Base-by-base conservation (phyloP, 2,329 filamentous ascomycete species). In the Harringtonia aguacate region DNA sequence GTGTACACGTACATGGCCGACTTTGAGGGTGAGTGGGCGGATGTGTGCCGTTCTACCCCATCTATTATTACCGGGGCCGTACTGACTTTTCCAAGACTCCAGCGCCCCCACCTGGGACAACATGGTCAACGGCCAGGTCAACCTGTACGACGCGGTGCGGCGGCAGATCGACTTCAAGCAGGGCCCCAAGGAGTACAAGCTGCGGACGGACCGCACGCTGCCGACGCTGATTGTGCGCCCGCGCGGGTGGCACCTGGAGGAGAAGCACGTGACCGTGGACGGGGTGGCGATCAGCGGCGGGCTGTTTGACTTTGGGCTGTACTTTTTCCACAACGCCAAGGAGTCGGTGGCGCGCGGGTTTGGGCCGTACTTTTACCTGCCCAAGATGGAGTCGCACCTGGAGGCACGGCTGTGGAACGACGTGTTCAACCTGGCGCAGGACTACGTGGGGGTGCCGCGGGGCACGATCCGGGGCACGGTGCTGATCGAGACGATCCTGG, bases 1-100 rank as follows among this genome's bases (percentile, higher is more conserved):
- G 92, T 97, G 21, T 97, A 86, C 84, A 97, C 90, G 45, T 98
- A 97, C 60, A 98, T 98, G 92, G 92, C 92, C 39, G 92, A 98
- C 66, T 94, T 98, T 54, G 92, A 98, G 69, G 90, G 89, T 92
- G 64, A 57, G 75, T 62, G 4, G 20, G 34, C 9, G 17, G 34
- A 21, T n/a, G n/a, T n/a, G n/a, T n/a, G n/a, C n/a, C n/a, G n/a
- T 9, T 17, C 21, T 18, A 15, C 5, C 12, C 3, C 13, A 3
- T 13, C 24, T 27, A 10, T 27, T 27, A 6, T 27, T 27, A 27
- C 24, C n/a, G n/a, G n/a, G n/a, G n/a, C n/a, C 24, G 24, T 27
- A 33, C 30, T 33, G 14, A 39, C 13, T n/a, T 14, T 28, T 28
- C 56, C n/a, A n/a, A 95, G 89, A 97, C 65, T 95, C 92, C 8